Percentiles rank a stretch among this genome's conserved stretches.
Evolutionary conservation across 257 asterid species (phyloP).

Genomic region (Paulownia fortunei): DNA sequence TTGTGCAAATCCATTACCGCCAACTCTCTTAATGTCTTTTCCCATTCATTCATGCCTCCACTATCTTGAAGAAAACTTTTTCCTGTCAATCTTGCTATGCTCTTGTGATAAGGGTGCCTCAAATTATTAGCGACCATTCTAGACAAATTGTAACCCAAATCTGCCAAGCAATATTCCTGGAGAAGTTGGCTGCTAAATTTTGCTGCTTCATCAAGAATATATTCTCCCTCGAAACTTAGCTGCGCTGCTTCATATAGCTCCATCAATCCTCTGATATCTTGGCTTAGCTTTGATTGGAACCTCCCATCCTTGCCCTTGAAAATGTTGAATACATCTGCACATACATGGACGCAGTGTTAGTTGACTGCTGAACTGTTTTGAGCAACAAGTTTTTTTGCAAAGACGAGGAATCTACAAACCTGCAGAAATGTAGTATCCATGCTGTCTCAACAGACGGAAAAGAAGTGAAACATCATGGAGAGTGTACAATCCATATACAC

Average conservation of each 20-base stretch:
- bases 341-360: background rate
- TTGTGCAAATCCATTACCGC: slow-evolving; percentile 30
- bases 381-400: background rate
- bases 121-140: slow-evolving; percentile 28
- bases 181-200: slow-evolving; percentile 27
- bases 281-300: slow-evolving; percentile 5
- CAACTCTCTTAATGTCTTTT: slow-evolving; percentile 33
- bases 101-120: slow-evolving; percentile 45
- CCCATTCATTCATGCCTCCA: slow-evolving; percentile 30
- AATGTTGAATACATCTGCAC: slow-evolving; percentile 40
- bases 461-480: slow-evolving; percentile 43
- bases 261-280: slow-evolving; percentile 39
- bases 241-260: slow-evolving; percentile 59
- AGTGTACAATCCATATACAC: slow-evolving; percentile 7
- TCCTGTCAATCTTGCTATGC: slow-evolving; percentile 26
- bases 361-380: background rate
- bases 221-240: slow-evolving; percentile 47
- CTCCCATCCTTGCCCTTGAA: slow-evolving; percentile 44
- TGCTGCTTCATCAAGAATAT: slow-evolving; percentile 48
- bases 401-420: slow-evolving; percentile 27
- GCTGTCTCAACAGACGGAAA: slow-evolving; percentile 54
- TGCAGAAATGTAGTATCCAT: slow-evolving; percentile 44
- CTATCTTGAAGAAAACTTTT: slow-evolving; percentile 21
- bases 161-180: background rate
- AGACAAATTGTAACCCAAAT: background rate